phyloP scores from a whole-genome alignment of 441 rosid genomes.

The Bruguiera hainesii region DNA sequence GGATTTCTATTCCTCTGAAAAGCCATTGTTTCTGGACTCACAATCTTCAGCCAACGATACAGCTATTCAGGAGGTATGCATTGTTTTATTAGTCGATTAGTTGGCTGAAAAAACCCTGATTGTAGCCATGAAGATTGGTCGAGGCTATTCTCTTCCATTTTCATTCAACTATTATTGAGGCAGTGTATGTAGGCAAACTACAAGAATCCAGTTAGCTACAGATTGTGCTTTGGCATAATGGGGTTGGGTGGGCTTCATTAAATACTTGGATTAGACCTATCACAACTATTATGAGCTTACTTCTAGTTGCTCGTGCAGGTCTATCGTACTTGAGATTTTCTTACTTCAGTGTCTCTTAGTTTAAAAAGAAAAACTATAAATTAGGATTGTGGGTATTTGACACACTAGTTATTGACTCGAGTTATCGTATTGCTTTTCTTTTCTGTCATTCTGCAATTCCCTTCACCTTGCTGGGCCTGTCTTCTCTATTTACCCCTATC shows the following conservation, averaged over 20 bases:
- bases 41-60: slow-evolving; percentile 78
- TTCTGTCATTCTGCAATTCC: too few relatives aligned
- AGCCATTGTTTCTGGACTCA: slow-evolving; percentile 71
- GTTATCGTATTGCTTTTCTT: too few relatives aligned
- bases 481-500: too few relatives aligned
- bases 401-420: too few relatives aligned
- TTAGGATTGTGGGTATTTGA: too few relatives aligned
- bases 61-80: slow-evolving; percentile 66
- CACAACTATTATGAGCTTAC: not conserved
- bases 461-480: too few relatives aligned
- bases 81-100: slow-evolving; percentile 10
- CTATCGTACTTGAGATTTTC: too few relatives aligned
- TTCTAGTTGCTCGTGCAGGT: too few relatives aligned
- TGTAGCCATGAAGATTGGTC: not conserved
- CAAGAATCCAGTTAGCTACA: not conserved
- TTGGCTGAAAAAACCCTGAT: not conserved
- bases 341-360: too few relatives aligned
- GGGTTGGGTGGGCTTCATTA: not conserved
- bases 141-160: not conserved
- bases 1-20: slow-evolving; percentile 93
- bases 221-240: not conserved
- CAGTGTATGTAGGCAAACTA: not conserved
- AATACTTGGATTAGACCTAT: not conserved
- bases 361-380: too few relatives aligned
- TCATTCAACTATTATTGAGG: not conserved